A percentile compares a stretch with the other conserved stretches of the same genome.
These are phyloP conservation scores for Metarhizium guizhouense DNA, from an alignment of 2,329 filamentous ascomycete species.

Conservation along the genomic window DNA sequence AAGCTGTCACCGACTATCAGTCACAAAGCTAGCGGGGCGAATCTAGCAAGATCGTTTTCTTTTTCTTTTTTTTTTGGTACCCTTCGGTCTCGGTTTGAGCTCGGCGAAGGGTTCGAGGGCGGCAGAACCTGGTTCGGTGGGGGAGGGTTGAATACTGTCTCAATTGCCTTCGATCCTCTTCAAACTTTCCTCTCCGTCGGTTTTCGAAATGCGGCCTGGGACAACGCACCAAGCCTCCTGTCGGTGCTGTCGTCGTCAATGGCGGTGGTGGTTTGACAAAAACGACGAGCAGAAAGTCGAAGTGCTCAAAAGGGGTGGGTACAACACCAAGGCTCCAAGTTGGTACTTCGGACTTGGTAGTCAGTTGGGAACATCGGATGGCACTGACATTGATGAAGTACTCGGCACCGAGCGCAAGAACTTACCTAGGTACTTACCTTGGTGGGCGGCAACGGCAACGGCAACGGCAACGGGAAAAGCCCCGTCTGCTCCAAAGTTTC, in stretches of 20 bases:
- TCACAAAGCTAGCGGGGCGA: slow-evolving; percentile 1
- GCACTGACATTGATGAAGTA: no score
- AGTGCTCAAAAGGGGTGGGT: neutral
- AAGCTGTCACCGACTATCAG: neutral
- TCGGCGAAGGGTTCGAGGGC: neutral
- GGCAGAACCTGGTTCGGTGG: neutral
- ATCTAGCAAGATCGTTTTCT: slow-evolving; percentile 1
- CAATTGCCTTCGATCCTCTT: neutral
- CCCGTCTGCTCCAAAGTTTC: neutral
- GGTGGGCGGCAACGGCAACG: neutral
- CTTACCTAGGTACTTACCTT: neutral
- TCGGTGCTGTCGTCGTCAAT: neutral
- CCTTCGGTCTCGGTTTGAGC: slow-evolving; percentile 3
- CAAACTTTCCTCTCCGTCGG: neutral
- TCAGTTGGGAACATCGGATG: no score
- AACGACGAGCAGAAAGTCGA: neutral
- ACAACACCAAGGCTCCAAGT: neutral
- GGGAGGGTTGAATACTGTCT: neutral
- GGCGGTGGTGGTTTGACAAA: neutral
- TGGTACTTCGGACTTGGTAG: no score
- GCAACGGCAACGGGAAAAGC: neutral
- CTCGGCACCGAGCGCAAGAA: no score
- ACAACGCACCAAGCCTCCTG: neutral
- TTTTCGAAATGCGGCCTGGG: neutral
- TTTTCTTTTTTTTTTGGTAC: neutral